phyloP scores from a whole-genome alignment of 768 basidiomycete species.

The Lentinula aciculospora region DNA sequence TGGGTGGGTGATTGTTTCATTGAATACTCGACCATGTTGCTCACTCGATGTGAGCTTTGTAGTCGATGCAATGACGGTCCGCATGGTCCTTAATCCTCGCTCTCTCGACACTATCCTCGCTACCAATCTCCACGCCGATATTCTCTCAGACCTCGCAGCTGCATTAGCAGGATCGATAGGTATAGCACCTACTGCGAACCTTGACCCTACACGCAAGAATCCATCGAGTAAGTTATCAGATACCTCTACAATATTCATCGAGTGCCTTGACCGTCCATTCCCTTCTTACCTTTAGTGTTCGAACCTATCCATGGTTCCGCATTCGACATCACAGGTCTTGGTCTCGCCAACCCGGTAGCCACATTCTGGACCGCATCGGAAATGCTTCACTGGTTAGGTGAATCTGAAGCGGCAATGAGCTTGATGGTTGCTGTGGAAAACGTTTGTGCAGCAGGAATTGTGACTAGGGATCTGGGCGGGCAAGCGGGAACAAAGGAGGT shows the following conservation, averaged over 20 bases:
- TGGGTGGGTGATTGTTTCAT: not conserved
- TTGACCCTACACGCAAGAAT: constrained; percentile 28
- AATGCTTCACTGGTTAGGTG: constrained; percentile 42
- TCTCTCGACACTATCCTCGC: constrained; percentile 52
- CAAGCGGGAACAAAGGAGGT: constrained; percentile 7
- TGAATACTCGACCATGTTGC: not conserved
- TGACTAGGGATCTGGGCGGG: constrained; percentile 9
- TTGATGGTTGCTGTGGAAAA: constrained; percentile 36
- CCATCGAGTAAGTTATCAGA: constrained; percentile 1
- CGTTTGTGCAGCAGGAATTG: constrained; percentile 15
- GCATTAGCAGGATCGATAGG: constrained; percentile 51
- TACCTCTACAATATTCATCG: not conserved
- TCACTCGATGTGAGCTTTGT: not conserved
- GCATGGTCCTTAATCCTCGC: constrained; percentile 42
- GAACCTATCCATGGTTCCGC: constrained; percentile 56
- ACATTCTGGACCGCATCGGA: constrained; percentile 51
- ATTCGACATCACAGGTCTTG: constrained; percentile 50
- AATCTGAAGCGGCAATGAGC: constrained; percentile 31
- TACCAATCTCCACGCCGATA: constrained; percentile 51
- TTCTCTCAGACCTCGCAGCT: constrained; percentile 51
- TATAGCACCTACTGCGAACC: constrained; percentile 48
- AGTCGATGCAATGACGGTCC: constrained; percentile 16
- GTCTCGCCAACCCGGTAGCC: constrained; percentile 49
- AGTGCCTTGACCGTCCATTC: too few species aligned
- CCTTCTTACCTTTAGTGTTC: constrained; percentile 23